Evolutionary conservation across 371 early-diverging fungal species (phyloP).

Genomic region (Actinomortierella ambigua): DNA sequence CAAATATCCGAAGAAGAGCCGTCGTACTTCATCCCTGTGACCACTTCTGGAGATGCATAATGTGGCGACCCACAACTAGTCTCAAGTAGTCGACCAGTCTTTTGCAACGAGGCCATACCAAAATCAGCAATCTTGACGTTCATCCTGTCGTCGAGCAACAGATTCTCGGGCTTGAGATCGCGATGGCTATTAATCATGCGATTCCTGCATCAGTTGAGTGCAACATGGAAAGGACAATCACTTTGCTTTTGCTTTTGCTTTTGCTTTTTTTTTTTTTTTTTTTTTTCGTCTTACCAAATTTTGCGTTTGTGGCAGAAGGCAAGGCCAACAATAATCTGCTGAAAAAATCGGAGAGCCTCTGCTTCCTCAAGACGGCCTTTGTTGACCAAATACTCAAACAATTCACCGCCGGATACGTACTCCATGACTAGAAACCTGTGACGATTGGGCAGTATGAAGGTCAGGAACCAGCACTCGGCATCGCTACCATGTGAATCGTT

Average conservation of each 20-base stretch:
- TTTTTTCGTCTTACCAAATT: slow-evolving; percentile 68
- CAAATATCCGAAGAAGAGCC: slow-evolving; percentile 91
- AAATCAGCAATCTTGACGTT: slow-evolving; percentile 88
- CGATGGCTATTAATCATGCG: slow-evolving; percentile 74
- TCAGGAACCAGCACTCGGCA: too few species aligned
- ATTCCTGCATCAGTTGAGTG: background rate
- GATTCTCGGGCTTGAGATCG: slow-evolving; percentile 96
- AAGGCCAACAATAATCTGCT: slow-evolving; percentile 94
- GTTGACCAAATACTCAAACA: slow-evolving; percentile 93
- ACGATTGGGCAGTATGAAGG: too few species aligned
- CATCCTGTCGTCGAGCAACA: slow-evolving; percentile 85
- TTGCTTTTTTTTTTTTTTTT: background rate
- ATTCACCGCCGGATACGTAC: slow-evolving; percentile 95
- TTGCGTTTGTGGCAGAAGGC: slow-evolving; percentile 93
- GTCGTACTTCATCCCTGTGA: slow-evolving; percentile 79
- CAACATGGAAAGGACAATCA: background rate
- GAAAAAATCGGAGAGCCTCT: slow-evolving; percentile 92
- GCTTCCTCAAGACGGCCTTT: slow-evolving; percentile 85
- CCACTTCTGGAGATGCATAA: slow-evolving; percentile 94
- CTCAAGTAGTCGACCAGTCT: slow-evolving; percentile 68
- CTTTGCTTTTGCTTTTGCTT: background rate
- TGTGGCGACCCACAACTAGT: slow-evolving; percentile 92
- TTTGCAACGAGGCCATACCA: slow-evolving; percentile 86
- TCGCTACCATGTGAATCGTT: too few species aligned
- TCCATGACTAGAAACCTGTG: slow-evolving; percentile 92